Evolutionary conservation across 495 filamentous ascomycete genomes (phyloP), one percentile per base, ranked within the genome.

Genomic region (Neurospora sp.): DNA sequence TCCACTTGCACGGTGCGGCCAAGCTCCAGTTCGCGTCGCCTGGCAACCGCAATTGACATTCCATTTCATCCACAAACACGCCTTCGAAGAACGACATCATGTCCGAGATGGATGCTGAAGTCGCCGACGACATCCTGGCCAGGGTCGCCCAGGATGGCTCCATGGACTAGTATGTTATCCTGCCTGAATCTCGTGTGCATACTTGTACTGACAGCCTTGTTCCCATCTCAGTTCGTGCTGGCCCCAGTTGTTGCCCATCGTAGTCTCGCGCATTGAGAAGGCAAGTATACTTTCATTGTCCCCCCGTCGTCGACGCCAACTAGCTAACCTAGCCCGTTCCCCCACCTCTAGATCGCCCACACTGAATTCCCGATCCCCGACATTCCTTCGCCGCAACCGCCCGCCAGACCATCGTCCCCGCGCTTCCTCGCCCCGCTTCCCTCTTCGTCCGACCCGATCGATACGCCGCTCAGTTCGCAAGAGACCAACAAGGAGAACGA

Each of bases 121-220:
- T 72, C 82, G 88, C 89, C 74, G 90, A 93, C 77, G 87, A 87
- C 78, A 82, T 91, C 74, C 83, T 96, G 65, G 83, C 85, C 75
- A 81, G 78, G 74, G 86, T 88, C 80, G 90, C 91, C 75, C 83
- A 86, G 74, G 90, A 91, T 80, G 89, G 89, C 53, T 81, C 84
- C 35, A 89, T 95, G 80, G 89, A 93, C 74, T 85, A 87, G 93
- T 94, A 87, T 81, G 85, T 71, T 40, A 69, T 68, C 68, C 68
- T 71, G 37, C 69, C 69, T 37, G 17, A 65, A 71, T 41, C 35
- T 35, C 39, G 16, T 3, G 20, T 14, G 5, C 31, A 59, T 72
- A 42, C 75, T 76, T n/a, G 75, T 70, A 17, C 17, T 31, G 53
- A 65, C 53, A 27, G 14, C 53, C 2, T 65, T 65, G 40, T 27